Evolutionary conservation across 768 basidiomycete species (phyloP).

Genomic region (Podaxis sp.): DNA sequence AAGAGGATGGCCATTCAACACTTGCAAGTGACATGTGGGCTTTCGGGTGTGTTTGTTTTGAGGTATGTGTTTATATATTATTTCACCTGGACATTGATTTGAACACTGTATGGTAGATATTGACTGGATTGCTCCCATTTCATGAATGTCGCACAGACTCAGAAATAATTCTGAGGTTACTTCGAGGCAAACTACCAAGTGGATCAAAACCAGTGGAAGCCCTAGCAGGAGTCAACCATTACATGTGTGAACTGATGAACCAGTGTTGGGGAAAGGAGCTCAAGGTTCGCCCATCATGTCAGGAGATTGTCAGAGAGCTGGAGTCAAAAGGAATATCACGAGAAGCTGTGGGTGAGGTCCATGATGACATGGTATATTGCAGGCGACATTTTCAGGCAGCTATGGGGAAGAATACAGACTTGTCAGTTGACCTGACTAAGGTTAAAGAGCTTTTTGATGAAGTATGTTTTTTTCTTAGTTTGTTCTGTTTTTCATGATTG

Average conservation of each 20-base stretch:
- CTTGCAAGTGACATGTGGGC: conserved; percentile 20
- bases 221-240: not conserved
- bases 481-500: too few relatives aligned
- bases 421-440: too few relatives aligned
- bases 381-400: too few relatives aligned
- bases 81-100: not conserved
- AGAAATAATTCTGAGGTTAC: not conserved
- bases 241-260: not conserved
- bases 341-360: not conserved
- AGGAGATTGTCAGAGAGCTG: not conserved
- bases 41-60: conserved; percentile 19
- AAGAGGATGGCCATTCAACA: not conserved
- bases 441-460: too few relatives aligned
- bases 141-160: not conserved
- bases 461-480: too few relatives aligned
- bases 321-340: not conserved
- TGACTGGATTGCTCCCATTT: not conserved
- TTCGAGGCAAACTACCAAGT: not conserved
- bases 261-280: not conserved
- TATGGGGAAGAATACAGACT: too few relatives aligned
- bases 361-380: not conserved
- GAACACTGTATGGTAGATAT: not conserved
- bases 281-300: not conserved
- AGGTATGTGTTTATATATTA: conserved; percentile 7
- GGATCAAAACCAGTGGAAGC: not conserved